phyloP scores from a whole-genome alignment of 768 basidiomycete species.

The Chalciporus piperatus region DNA sequence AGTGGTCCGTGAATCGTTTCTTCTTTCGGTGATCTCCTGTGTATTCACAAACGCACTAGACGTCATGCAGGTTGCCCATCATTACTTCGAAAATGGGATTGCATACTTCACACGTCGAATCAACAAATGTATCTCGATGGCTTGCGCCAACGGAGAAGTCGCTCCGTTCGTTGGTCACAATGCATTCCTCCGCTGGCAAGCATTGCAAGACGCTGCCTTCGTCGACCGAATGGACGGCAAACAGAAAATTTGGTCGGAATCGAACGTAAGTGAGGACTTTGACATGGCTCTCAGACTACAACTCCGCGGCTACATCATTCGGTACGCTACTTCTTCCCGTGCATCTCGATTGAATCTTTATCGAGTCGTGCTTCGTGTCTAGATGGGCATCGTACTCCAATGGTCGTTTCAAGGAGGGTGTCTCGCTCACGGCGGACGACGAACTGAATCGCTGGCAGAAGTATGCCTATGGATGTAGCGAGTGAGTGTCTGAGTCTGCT shows the following conservation, averaged over 20 bases:
- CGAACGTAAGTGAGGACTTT: constrained; percentile 68
- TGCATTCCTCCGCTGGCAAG: constrained; percentile 87
- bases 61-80: constrained; percentile 86
- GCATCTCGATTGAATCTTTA: neutral
- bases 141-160: constrained; percentile 77
- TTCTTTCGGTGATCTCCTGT: neutral
- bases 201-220: constrained; percentile 82
- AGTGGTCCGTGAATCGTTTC: constrained; percentile 55
- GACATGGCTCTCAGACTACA: constrained; percentile 64
- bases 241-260: constrained; percentile 74
- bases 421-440: constrained; percentile 84
- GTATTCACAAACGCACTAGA: constrained; percentile 39
- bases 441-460: constrained; percentile 94
- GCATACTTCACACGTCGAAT: constrained; percentile 86
- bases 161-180: constrained; percentile 83
- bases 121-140: constrained; percentile 79
- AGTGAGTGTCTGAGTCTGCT: constrained; percentile 39
- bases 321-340: constrained; percentile 26
- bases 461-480: constrained; percentile 65
- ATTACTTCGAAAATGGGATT: constrained; percentile 91
- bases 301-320: constrained; percentile 66
- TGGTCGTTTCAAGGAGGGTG: constrained; percentile 88
- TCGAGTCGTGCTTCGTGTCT: neutral
- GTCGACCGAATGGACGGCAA: constrained; percentile 49
- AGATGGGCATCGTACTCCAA: constrained; percentile 81